A percentile compares a stretch with the other conserved stretches of the same genome.
phyloP scores from a whole-genome alignment of 305 asterid genomes.

The Solanum hybrid region DNA sequence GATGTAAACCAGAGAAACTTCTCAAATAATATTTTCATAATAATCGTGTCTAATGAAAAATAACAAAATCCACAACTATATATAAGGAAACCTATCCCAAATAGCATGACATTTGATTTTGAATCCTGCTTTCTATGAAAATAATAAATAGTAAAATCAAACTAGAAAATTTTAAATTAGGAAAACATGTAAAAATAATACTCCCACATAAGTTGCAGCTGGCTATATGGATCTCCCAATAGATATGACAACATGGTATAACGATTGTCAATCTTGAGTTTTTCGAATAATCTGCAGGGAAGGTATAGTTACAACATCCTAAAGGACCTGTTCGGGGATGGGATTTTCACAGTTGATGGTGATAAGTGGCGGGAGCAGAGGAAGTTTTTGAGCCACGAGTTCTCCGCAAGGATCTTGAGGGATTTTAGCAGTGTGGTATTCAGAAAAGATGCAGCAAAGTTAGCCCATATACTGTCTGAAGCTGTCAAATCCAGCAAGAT shows the following conservation, averaged over 20 bases:
- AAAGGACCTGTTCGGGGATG: constrained; percentile 38
- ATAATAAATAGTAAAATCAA: too few relatives aligned
- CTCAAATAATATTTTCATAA: not conserved
- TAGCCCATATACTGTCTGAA: constrained; percentile 32
- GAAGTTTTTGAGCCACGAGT: constrained; percentile 45
- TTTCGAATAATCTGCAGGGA: not conserved
- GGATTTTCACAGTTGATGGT: constrained; percentile 50
- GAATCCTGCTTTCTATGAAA: too few relatives aligned
- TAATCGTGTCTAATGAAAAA: not conserved
- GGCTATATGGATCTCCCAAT: not conserved
- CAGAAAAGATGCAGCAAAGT: constrained; percentile 35
- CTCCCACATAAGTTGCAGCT: not conserved
- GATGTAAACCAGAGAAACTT: not conserved
- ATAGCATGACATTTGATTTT: not conserved
- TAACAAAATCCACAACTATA: not conserved
- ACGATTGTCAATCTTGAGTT: not conserved
- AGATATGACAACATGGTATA: not conserved
- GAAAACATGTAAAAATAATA: too few relatives aligned
- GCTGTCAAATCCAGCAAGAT: constrained; percentile 23
- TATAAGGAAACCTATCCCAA: not conserved
- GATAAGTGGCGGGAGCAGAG: constrained; percentile 46
- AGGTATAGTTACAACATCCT: not conserved
- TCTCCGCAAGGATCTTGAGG: constrained; percentile 41
- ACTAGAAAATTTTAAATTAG: too few relatives aligned
- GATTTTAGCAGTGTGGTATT: constrained; percentile 47